phyloP scores from a whole-genome alignment of 1,139 yeast genomes.

The Lodderomyces jiufengensis region DNA sequence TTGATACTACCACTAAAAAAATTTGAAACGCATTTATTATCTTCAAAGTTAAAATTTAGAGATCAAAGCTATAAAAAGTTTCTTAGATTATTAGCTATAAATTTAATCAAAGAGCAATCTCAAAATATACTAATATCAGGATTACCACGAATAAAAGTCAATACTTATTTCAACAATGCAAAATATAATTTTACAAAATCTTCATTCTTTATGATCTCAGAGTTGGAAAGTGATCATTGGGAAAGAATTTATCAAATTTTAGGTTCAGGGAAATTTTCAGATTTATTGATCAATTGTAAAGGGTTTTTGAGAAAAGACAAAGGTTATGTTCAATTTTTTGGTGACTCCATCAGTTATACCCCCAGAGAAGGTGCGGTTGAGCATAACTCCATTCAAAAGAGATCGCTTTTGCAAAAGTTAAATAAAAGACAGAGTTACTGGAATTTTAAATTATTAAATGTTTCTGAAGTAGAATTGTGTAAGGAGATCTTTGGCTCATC shows the following conservation, averaged over 20 bases:
- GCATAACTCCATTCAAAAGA: not conserved
- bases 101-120: not conserved
- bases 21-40: not conserved
- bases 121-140: slow-evolving; percentile 1
- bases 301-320: slow-evolving; percentile 19
- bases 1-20: slow-evolving; percentile 2
- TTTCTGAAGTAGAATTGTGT: not conserved
- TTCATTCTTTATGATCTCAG: slow-evolving; percentile 3
- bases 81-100: slow-evolving; percentile 1
- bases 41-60: slow-evolving; percentile 1
- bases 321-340: slow-evolving; percentile 34
- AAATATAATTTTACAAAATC: not conserved
- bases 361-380: not conserved
- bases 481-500: slow-evolving; percentile 1
- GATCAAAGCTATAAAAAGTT: slow-evolving; percentile 1
- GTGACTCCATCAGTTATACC: slow-evolving; percentile 15
- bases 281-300: slow-evolving; percentile 26
- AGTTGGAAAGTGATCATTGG: slow-evolving; percentile 24
- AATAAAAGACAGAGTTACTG: slow-evolving; percentile 1
- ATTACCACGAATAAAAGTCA: not conserved
- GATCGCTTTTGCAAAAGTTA: not conserved
- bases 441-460: not conserved
- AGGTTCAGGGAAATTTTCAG: slow-evolving; percentile 29
- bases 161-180: not conserved
- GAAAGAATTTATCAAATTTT: slow-evolving; percentile 26